Evolutionary conservation across 164 flowering plant species (phyloP), one percentile per base, ranked within the genome.

Genomic region (Tinospora cordifolia): DNA sequence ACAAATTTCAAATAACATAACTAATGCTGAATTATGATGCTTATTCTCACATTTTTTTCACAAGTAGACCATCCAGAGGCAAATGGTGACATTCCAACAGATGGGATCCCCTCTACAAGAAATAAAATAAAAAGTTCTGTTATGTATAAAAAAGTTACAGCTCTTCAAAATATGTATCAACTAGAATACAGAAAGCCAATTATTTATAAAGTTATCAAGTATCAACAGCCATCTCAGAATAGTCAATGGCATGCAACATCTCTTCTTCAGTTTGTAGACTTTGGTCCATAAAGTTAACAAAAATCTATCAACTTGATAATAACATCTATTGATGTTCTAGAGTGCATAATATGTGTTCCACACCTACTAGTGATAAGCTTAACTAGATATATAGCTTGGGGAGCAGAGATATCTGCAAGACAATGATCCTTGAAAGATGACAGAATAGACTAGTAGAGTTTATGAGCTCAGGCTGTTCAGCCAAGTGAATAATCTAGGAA

Each of bases 41-140:
- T 75, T 19, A 4, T 44, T 71, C 90, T 87, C 64, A 94, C 97
- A 81, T 87, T 87, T 89, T 88, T 87, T 73, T 80, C 72, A 74
- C 83, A 71, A 65, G 99, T 94, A 70, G 90, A 82, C 99, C 99
- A 94, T 78, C 99, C 99, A 81, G 91, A 88, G 71, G 99, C 80
- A 89, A 88, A 90, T 67, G 99, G 99, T 75, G 98, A 85, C 87
- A 94, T 83, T 75, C 97, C 99, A 76, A 88, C 65, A 21, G 99
- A 88, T 65, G 99, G 98, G 73, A 94, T 84, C 71, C 98, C 97
- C 85, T 87, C 99, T 94, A 88, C 83, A 87, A 72, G 51, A 73
- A 47, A 75, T 78, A 14, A 30, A 17, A 1, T n/a, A 12, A 13
- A 62, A 66, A 74, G 59, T 36, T 47, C 8, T 66, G 51, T 76